These are phyloP conservation scores for Pontederia crassipes DNA, from an alignment of 176 grass and related monocot species.

Conservation along the genomic window DNA sequence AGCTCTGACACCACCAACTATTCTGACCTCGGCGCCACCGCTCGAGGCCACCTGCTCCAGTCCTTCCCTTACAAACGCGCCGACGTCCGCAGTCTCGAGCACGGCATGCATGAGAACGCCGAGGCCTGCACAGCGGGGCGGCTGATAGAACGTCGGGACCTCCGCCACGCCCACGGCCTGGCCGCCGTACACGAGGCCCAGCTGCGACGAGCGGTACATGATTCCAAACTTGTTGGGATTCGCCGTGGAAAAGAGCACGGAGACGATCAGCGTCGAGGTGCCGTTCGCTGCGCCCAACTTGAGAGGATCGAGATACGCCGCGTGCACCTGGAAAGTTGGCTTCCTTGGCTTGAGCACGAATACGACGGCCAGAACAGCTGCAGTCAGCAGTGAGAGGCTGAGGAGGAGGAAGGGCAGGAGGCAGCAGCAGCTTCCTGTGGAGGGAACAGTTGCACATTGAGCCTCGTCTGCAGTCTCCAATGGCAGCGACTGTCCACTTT, in stretches of 20 bases:
- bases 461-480: conserved; percentile 4
- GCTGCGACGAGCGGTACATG: conserved; percentile 45
- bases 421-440: conserved; percentile 27
- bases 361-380: conserved; percentile 32
- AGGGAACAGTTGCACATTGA: neutral
- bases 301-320: conserved; percentile 44
- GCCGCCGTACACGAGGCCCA: conserved; percentile 45
- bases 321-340: conserved; percentile 59
- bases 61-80: conserved; percentile 31
- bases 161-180: conserved; percentile 49
- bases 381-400: conserved; percentile 27
- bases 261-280: conserved; percentile 39
- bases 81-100: conserved; percentile 40
- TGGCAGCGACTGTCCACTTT: neutral
- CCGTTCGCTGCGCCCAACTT: conserved; percentile 18
- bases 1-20: conserved; percentile 41
- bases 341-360: conserved; percentile 57
- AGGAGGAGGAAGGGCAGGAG: conserved; percentile 31
- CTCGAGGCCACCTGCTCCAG: conserved; percentile 22
- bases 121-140: conserved; percentile 43
- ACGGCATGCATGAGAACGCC: conserved; percentile 57
- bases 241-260: conserved; percentile 46
- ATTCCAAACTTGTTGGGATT: conserved; percentile 79
- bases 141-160: conserved; percentile 76
- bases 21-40: conserved; percentile 37